Conservation (phyloP, 352 stramenopile genomes). For the Globisporangium echinulatum region DNA sequence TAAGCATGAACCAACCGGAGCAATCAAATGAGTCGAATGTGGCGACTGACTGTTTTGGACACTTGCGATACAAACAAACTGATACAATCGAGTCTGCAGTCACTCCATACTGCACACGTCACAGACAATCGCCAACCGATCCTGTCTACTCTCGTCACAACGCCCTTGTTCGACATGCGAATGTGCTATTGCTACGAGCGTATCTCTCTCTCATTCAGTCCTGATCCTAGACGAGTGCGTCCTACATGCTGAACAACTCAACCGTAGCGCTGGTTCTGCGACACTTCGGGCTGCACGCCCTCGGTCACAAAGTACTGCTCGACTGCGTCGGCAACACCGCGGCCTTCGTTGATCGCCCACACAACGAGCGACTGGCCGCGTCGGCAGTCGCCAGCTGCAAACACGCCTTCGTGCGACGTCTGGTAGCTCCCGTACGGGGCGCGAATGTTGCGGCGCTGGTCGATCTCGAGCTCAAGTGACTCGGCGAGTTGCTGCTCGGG, state of each 20-base stretch:
- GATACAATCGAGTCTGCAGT: no score
- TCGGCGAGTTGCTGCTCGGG: conserved; percentile 90
- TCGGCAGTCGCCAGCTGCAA: conserved; percentile 96
- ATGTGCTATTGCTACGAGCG: no score
- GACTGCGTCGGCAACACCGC: conserved; percentile 86
- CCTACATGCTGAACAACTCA: conserved; percentile 11
- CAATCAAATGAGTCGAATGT: no score
- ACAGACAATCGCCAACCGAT: no score
- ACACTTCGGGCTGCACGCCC: conserved; percentile 70
- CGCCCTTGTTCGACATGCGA: no score
- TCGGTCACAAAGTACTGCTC: conserved; percentile 81
- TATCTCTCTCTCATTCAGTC: no score
- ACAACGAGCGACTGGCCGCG: conserved; percentile 96
- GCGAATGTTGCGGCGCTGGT: conserved; percentile 93
- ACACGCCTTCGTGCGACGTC: conserved; percentile 94
- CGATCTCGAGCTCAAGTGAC: conserved; percentile 86
- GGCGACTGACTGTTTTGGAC: no score
- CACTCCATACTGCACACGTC: no score
- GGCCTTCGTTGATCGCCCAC: conserved; percentile 97
- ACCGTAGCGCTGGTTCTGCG: conserved; percentile 73
- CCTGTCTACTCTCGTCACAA: no score
- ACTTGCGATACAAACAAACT: no score
- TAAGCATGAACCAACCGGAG: no score
- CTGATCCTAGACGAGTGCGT: no score
- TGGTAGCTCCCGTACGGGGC: conserved; percentile 92